Evolutionary conservation across 2,329 filamentous ascomycete genomes (phyloP), one percentile per base, ranked within the genome.

Genomic region (Hirsutella rhossiliensis): DNA sequence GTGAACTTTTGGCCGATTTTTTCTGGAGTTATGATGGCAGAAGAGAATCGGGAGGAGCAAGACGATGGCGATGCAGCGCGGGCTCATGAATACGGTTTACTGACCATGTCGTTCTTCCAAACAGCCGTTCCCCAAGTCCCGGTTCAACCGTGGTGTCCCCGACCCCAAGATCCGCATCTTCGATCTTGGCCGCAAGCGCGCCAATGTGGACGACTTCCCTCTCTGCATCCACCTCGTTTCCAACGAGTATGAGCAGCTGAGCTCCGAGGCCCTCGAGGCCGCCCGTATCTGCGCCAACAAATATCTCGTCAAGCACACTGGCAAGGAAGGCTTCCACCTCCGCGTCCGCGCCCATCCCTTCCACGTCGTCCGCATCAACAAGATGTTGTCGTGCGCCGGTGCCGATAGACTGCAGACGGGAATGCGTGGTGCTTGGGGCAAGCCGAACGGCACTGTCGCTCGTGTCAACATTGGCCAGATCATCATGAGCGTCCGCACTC

Each of bases 361-460:
- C 87, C 92, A 98, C 80, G 92, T 98, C 75, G 85, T 98, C 80
- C 92, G 92, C 75, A 98, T 98, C 89, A 98, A 98, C 88, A 98
- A 98, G 86, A 98, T 98, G 92, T 90, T 98, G 87, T 97, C 92
- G 68, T 98, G 92, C 73, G 92, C 92, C 66, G 92, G 92, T 81
- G 92, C 92, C 83, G 92, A 98, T 97, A 88, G 92, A 84, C 80
- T 98, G 73, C 92, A 98, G 76, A 98, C 92, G 61, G 92, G 92
- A 80, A 98, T 98, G 92, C 90, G 92, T 84, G 92, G 92, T 83
- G 92, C 92, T 62, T 98, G 88, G 83, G 92, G 92, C 68, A 98
- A 98, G 84, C 92, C 92, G 71, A 94, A 97, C 80, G 92, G 92
- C 68, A 84, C 80, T 64, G 92, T 98, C 66, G 92, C 92, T 70